phyloP scores from a whole-genome alignment of 1,284 basidiomycete species.

The Rugosomyces carneus region DNA sequence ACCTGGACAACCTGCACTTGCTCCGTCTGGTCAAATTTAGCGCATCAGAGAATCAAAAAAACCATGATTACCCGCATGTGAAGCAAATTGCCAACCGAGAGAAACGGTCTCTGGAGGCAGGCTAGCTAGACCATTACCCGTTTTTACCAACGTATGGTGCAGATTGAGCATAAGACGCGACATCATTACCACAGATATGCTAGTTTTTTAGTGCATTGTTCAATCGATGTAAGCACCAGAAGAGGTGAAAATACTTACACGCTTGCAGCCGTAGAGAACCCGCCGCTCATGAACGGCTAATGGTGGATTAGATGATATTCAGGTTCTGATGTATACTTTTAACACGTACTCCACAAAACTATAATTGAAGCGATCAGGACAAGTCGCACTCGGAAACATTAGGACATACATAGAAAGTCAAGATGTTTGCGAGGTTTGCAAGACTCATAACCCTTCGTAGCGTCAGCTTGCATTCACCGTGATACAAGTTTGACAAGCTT shows the following conservation, averaged over 20 bases:
- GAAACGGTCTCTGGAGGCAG: too few species aligned
- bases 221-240: neutral
- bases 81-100: too few species aligned
- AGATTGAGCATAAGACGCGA: neutral
- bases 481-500: neutral
- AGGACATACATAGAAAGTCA: neutral
- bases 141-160: neutral
- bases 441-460: neutral
- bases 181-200: neutral
- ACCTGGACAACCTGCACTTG: constrained; percentile 24
- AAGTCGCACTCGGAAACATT: neutral
- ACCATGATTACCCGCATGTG: neutral
- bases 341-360: neutral
- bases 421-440: neutral
- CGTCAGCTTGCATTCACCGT: neutral
- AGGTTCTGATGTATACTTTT: neutral
- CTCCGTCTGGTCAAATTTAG: constrained; percentile 28
- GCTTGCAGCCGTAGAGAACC: neutral
- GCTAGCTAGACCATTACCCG: too few species aligned
- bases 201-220: too few species aligned
- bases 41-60: constrained; percentile 6
- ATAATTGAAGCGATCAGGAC: neutral
- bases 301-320: neutral
- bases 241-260: neutral
- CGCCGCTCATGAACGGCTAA: neutral